Base-by-base conservation (phyloP, 306 rosid species). In the Cicer yamashitae region DNA sequence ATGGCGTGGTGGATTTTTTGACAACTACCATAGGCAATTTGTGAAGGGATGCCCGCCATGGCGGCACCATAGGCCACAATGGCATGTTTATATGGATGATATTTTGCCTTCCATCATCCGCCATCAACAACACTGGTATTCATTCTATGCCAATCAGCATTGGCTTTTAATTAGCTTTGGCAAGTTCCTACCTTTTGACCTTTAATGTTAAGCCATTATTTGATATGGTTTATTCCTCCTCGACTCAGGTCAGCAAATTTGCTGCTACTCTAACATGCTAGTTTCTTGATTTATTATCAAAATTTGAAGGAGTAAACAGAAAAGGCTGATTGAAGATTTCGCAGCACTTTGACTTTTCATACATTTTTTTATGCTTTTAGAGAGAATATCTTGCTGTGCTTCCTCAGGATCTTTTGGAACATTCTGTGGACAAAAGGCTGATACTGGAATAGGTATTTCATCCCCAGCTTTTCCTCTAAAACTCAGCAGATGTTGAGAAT, bases 381-480 rank as follows among this genome's bases (percentile, higher is more conserved):
- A 71, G 60, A 56, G 82, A 78, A 73, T 69, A 71, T 66, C 76
- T 74, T 81, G 84, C 81, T 61, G 82, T 81, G 87, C 84, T 71
- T 43, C 85, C 77, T 80, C 84, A 74, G 78, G 84, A 62, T 78
- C 81, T 69, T 80, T 67, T 85, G 86, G 83, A 82, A 85, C 77
- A 65, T 72, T 76, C 84, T 85, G 70, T 58, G 84, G 84, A 87
- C 83, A 58, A 73, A 78, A 71, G 64, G 79, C 74, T 38, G 73
- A 75, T 78, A 67, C 82, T 77, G 65, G 68, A 76, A 79, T 86
- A 83, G 90, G 90, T 83, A 84, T 81, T 83, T 61, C 67, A 78
- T 79, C 79, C 82, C 77, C 74, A 44, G 82, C 84, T 83, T 86
- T 74, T 76, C 76, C 62, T 83, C 64, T 77, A 73, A 77, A 75